Base-by-base conservation (phyloP, 352 stramenopile species). In the Phytophthora foliorum region DNA sequence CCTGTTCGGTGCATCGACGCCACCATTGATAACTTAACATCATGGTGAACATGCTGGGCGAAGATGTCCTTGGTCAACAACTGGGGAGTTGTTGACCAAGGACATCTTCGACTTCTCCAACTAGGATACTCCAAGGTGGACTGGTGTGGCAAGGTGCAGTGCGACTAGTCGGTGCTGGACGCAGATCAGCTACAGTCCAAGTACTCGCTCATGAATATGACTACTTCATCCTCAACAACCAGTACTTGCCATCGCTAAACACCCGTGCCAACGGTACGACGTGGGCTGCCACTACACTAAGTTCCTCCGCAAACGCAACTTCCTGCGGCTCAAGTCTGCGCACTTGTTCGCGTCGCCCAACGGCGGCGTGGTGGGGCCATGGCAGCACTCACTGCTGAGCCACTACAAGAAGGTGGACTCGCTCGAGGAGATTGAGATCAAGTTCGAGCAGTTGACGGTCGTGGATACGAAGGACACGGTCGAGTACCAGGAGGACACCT, bases 301-400 rank as follows among this genome's bases (percentile, higher is more conserved):
- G 19, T 17, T 50, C 17, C 67, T 67, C 16, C 75, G 54, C 31
- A 68, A 62, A 29, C 22, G 8, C 49, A 83, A 83, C 57, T 78
- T 74, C 54, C 57, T 64, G 24, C 67, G 48, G 2, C 44, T 78
- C 56, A 55, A 52, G 34, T 44, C 44, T 21, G 72, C 72, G 4
- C 62, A 75, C 38, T 78, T 81, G 59, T 79, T 84, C 34, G 69
- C 56, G 0, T 76, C 64, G 1, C 57, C 69, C 9, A 31, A 54
- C 11, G 75, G 79, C 49, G 71, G 67, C 5, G 52, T 70, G 9
- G 59, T 81, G 45, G 57, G 60, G 7, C 72, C 68, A 29, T 83
- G 69, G 63, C 67, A 82, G 58, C 49, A 57, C 17, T 69, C 63
- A 32, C 58, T 82, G 17, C 24, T 80, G 24, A 60, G 65, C 13